Evolutionary conservation across 306 rosid genomes (phyloP), one percentile per base, ranked within the genome.

Genomic region (Castanospermum australe): DNA sequence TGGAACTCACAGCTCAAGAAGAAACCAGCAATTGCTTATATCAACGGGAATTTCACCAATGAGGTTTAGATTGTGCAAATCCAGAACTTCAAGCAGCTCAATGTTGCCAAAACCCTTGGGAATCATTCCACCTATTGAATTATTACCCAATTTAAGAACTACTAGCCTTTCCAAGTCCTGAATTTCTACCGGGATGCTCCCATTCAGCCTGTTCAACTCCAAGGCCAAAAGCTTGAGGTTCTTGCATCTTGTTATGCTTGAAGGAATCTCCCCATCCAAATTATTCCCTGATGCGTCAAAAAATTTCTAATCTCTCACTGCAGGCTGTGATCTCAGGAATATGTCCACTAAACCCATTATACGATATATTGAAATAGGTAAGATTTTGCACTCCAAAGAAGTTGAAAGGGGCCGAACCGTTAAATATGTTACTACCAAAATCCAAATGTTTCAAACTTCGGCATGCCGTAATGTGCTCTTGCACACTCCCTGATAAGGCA

Each of bases 1-100:
- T 12, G 74, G 85, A 70, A 96, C 99, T 96, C 84, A 96, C 99
- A 96, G 84, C 85, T 86, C 96, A 66, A 89, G 98, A 81, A 96
- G 99, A 84, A 93, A 85, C 80, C 78, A 79, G 92, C 98, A 91
- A 71, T 88, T 89, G 84, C 87, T 84, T 63, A 96, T 81, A 55
- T 89, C 91, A 44, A 50, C 79, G 2, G 99, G 98, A 77, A 96
- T 91, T 82, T 86, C 87, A 12, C 98, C 98, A 65, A 32, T 57
- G 47, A 96, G 99, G 83, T 87, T 81, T 78, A 96, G 93, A 81
- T 87, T 89, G 74, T 82, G 94, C 89, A 96, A 89, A 90, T 89
- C 91, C 87, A 96, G 84, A 66, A 93, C 87, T 82, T 90, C 94
- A 89, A 96, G 99, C 70, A 85, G 84, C 84, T 86, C 92, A 72